These are phyloP conservation scores for Boechera divaricarpa DNA, from an alignment of 345 rosid species.

Conservation along the genomic window DNA sequence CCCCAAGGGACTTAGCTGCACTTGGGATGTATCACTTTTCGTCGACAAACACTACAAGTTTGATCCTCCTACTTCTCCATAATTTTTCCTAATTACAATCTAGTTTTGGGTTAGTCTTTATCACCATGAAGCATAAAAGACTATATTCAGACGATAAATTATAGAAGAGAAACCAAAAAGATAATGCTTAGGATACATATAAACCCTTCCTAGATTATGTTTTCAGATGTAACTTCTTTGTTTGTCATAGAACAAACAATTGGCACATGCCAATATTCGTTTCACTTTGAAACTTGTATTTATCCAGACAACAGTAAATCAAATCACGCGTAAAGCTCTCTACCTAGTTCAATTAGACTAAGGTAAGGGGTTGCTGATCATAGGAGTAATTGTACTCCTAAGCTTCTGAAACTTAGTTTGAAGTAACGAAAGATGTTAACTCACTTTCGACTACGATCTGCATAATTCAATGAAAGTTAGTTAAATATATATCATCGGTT, in stretches of 20 bases:
- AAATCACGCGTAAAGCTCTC: constrained; percentile 24
- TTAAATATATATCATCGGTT: constrained; percentile 1
- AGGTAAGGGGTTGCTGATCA: constrained; percentile 12
- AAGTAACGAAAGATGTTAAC: constrained; percentile 5
- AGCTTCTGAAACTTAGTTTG: constrained; percentile 15
- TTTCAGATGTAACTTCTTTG: constrained; percentile 30
- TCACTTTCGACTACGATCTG: not conserved
- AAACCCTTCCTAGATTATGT: constrained; percentile 35
- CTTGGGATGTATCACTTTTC: constrained; percentile 88
- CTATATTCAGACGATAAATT: constrained; percentile 31
- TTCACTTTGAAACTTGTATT: constrained; percentile 7
- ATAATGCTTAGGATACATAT: constrained; percentile 22
- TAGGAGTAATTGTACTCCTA: constrained; percentile 2
- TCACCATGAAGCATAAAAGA: constrained; percentile 39
- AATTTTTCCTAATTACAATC: constrained; percentile 12
- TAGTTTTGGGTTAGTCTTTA: constrained; percentile 38
- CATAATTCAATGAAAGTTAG: constrained; percentile 5
- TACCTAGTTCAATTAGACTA: constrained; percentile 32
- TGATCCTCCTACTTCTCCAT: constrained; percentile 57
- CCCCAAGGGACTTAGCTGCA: constrained; percentile 92
- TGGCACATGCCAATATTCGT: constrained; percentile 9
- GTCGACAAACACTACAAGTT: constrained; percentile 92
- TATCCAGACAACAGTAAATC: constrained; percentile 20
- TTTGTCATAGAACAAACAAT: constrained; percentile 15
- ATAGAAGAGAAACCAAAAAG: constrained; percentile 14